Evolutionary conservation across 352 stramenopile species (phyloP), one percentile per base, ranked within the genome.

Genomic region (Pythium phragmitis): DNA sequence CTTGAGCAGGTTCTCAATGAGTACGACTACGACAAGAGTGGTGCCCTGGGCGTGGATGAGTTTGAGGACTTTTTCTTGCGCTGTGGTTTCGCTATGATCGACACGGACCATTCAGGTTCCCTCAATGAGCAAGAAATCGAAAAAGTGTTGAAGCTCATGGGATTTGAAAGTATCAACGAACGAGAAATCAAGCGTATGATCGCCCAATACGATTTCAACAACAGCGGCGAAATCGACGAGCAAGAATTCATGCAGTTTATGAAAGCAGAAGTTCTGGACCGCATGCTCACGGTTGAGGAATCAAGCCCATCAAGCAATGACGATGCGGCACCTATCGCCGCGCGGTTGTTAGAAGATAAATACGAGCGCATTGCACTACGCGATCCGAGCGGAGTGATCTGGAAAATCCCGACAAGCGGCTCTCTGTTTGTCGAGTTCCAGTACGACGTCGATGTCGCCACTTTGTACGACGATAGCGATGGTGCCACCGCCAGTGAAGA

Each of bases 221-320:
- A 72, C 19, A 89, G 77, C n/a, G 84, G 84, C 7, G 83, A 86
- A 60, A 88, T 92, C 36, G 84, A 91, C 34, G 75, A 79, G 46
- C 67, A 80, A 37, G 84, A 92, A 33, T 91, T 92, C 21, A 65
- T 92, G 30, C 78, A 90, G 36, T 89, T 91, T 43, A 88, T 92
- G 77, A 87, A 79, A 45, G 70, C 62, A 2, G 75, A 88, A 34
- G 43, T 89, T 1, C 55, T 85, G 1, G 62, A 68, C n/a, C 41
- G 63, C 4, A 6, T 6, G 0, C 1, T 69, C n/a, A 19, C 49
- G 17, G 3, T 28, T 4, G 13, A 9, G n/a, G 41, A 50, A 60
- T 6, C 45, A 12, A 17, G 2, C 17, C 3, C 53, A 12, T 14
- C 37, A n/a, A 26, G 21, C 26, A 30, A 30, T 34, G 47, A 59